These are phyloP conservation scores for Pleurotus tuoliensis DNA, from an alignment of 768 basidiomycete genomes.

Conservation along the genomic window DNA sequence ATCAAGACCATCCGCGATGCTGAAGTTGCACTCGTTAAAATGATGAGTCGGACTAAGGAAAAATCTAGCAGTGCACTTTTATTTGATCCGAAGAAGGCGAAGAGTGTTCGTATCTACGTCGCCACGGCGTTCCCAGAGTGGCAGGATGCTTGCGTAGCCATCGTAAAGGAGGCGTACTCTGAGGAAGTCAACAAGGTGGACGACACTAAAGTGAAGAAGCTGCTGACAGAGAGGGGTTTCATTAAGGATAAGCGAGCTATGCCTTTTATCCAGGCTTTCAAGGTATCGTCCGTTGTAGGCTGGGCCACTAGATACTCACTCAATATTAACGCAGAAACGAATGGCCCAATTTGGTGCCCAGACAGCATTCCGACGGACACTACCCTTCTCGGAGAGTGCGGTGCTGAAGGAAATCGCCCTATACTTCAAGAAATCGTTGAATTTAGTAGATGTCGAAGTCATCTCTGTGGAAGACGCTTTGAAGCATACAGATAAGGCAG, in stretches of 20 bases:
- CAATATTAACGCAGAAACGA: constrained; percentile 59
- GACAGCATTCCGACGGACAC: constrained; percentile 75
- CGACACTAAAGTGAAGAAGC: constrained; percentile 70
- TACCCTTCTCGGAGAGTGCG: constrained; percentile 80
- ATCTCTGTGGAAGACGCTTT: constrained; percentile 65
- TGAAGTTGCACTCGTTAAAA: constrained; percentile 75
- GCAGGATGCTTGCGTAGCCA: constrained; percentile 82
- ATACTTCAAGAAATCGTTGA: constrained; percentile 77
- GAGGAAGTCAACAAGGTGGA: constrained; percentile 64
- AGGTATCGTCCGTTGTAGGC: constrained; percentile 47
- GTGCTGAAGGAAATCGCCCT: constrained; percentile 69
- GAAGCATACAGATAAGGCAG: constrained; percentile 45
- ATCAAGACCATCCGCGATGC: constrained; percentile 90
- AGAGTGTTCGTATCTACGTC: constrained; percentile 85
- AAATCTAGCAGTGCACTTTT: constrained; percentile 43
- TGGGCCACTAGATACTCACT: constrained; percentile 2
- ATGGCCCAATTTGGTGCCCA: constrained; percentile 72
- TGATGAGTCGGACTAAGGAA: constrained; percentile 72
- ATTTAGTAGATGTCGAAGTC: constrained; percentile 67
- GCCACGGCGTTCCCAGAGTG: constrained; percentile 90
- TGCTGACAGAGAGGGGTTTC: constrained; percentile 66
- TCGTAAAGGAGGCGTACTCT: constrained; percentile 66
- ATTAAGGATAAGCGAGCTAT: constrained; percentile 95
- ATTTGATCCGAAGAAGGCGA: constrained; percentile 85
- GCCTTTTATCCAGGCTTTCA: constrained; percentile 93